Evolutionary conservation across 331 rosid genomes (phyloP).

Genomic region (Arachis monticola): DNA sequence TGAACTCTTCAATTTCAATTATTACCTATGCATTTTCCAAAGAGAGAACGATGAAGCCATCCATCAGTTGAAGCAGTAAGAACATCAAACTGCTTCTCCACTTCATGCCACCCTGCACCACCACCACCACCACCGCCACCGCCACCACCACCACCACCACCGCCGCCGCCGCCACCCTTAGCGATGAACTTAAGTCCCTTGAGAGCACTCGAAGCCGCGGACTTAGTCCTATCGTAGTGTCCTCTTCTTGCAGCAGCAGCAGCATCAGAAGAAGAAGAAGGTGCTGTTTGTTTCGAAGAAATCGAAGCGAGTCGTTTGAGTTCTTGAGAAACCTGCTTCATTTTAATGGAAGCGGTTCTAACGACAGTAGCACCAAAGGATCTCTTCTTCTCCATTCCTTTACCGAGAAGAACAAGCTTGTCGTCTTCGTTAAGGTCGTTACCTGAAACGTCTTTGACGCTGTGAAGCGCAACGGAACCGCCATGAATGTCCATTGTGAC

Average conservation of each 20-base stretch:
- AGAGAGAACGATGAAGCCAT: constrained; percentile 63
- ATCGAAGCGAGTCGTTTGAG: constrained; percentile 63
- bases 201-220: constrained; percentile 74
- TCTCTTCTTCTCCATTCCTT: constrained; percentile 54
- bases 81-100: constrained; percentile 64
- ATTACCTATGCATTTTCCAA: constrained; percentile 81
- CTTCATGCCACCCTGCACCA: constrained; percentile 61
- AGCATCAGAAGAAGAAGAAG: too few species aligned
- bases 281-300: constrained; percentile 40
- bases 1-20: background rate
- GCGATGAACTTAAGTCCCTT: constrained; percentile 75
- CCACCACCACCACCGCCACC: background rate
- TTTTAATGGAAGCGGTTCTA: constrained; percentile 55
- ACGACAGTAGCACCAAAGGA: constrained; percentile 51
- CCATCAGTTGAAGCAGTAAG: constrained; percentile 59
- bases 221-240: constrained; percentile 64
- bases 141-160: constrained; percentile 19
- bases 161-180: constrained; percentile 42
- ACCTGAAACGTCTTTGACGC: constrained; percentile 38
- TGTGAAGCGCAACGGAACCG: constrained; percentile 53
- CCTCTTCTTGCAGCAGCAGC: background rate
- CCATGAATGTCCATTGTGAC: constrained; percentile 55
- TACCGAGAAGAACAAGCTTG: constrained; percentile 38
- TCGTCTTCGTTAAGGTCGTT: constrained; percentile 36
- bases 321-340: constrained; percentile 81